Evolutionary conservation across 2,329 filamentous ascomycete species (phyloP).

Genomic region (Ophiostoma sp.): DNA sequence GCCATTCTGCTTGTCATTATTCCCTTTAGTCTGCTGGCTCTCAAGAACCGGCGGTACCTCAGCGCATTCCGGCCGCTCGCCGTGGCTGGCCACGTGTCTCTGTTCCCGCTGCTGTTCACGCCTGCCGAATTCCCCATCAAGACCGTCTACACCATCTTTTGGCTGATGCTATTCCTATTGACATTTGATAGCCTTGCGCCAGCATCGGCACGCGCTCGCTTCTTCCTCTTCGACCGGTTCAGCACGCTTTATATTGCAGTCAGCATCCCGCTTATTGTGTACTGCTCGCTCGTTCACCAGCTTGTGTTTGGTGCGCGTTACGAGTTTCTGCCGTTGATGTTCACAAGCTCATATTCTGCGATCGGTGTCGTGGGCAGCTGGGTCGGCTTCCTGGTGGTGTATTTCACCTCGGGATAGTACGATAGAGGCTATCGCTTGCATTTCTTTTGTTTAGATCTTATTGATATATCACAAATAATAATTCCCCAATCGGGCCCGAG

Average conservation of each 20-base stretch:
- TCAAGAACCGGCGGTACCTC: slow-evolving; percentile 83
- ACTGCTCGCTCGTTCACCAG: slow-evolving; percentile 78
- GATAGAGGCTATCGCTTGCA: background rate
- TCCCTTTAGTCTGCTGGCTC: slow-evolving; percentile 86
- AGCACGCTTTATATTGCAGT: slow-evolving; percentile 83
- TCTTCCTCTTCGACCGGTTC: slow-evolving; percentile 88
- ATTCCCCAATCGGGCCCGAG: too few relatives aligned
- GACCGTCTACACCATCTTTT: slow-evolving; percentile 84
- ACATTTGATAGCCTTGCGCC: slow-evolving; percentile 84
- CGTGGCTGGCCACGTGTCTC: slow-evolving; percentile 87
- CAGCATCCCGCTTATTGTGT: slow-evolving; percentile 81
- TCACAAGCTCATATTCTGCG: slow-evolving; percentile 89
- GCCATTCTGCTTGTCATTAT: slow-evolving; percentile 91
- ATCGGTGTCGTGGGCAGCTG: slow-evolving; percentile 94
- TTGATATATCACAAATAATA: background rate
- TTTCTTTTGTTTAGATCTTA: slow-evolving; percentile 2
- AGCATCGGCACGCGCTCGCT: slow-evolving; percentile 68
- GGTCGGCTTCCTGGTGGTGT: slow-evolving; percentile 90
- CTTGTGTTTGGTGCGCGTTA: slow-evolving; percentile 76
- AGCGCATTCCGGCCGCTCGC: slow-evolving; percentile 87
- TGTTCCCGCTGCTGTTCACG: slow-evolving; percentile 92
- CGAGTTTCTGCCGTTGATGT: slow-evolving; percentile 94
- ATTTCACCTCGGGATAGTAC: slow-evolving; percentile 55
- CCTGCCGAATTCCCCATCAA: slow-evolving; percentile 91
- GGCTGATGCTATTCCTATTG: slow-evolving; percentile 80